Base-by-base conservation (phyloP, 129 eudicot species). In the Centella asiatica region DNA sequence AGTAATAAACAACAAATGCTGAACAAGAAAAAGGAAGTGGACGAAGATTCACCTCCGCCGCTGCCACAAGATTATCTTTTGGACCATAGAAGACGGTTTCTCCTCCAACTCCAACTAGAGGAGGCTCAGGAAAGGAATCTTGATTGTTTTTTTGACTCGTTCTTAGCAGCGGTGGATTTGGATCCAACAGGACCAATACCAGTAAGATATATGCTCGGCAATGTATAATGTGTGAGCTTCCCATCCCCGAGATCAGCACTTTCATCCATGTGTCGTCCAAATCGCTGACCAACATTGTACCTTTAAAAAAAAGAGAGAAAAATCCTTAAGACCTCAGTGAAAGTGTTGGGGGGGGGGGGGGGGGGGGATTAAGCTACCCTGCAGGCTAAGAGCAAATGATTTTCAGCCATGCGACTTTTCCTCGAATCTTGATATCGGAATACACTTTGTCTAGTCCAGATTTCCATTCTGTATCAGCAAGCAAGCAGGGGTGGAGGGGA, bases 181-280 rank as follows among this genome's bases (percentile, higher is more conserved):
- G 70, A 56, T 31, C 59, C 32, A 15, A 4, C 14, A 13, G 19
- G 39, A 18, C 50, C 79, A 68, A 66, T 61, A 10, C 99, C 99
- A 72, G 85, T 85, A 1, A 93, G 86, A 72, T 93, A 93, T 76
- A 93, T 78, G n/a, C n/a, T n/a, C 23, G 88, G 73, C 64, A 93
- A 73, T 28, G 99, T 93, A 67, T 93, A 93, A 51, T 73, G 80
- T 12, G 99, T 88, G 47, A 72, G 76, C 68, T 66, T 85, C 49
- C 99, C 96, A 25, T 88, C 95, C 50, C 92, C 99, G 72, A 93
- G 76, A 70, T 87, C 89, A 13, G 76, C 78, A 66, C 99, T 85
- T 80, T 93, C 99, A 82, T 93, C 99, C 71, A 93, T 85, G 72
- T 93, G 99, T 55, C 87, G 69, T 48, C 99, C 99, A 83, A 93